A percentile compares a stretch with the other conserved stretches of the same genome.
Conservation (phyloP, 306 rosid genomes). For the Sicyos edulis region DNA sequence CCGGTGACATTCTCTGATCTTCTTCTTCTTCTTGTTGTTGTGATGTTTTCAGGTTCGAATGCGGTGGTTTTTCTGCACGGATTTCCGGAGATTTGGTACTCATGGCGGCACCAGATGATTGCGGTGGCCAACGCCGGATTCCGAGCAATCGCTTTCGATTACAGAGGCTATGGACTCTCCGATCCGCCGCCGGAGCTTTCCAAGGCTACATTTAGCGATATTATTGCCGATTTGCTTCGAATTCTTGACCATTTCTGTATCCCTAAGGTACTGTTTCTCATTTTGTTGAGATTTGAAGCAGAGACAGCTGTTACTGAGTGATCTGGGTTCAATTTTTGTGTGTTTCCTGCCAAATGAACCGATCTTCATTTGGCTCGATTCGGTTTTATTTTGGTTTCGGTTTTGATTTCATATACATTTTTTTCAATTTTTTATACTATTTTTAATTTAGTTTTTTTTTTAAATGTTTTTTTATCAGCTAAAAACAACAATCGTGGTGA, state of each 20-base stretch:
- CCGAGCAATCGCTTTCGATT: conserved; percentile 65
- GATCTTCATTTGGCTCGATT: too few relatives aligned
- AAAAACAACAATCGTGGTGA: too few relatives aligned
- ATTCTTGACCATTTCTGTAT: conserved; percentile 45
- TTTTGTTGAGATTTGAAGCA: too few relatives aligned
- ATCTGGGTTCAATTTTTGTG: too few relatives aligned
- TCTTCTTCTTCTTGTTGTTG: too few relatives aligned
- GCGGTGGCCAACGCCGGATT: conserved; percentile 53
- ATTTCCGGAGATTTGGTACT: conserved; percentile 89
- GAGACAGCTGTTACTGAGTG: background rate
- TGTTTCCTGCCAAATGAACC: too few relatives aligned
- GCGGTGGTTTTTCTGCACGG: conserved; percentile 70
- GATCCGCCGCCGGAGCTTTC: conserved; percentile 44
- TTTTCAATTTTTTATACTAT: too few relatives aligned
- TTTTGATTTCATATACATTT: too few relatives aligned
- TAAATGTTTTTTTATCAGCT: too few relatives aligned
- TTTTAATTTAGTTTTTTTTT: too few relatives aligned
- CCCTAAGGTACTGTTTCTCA: conserved; percentile 37
- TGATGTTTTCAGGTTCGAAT: conserved; percentile 39
- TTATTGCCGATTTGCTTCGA: conserved; percentile 43
- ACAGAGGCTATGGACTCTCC: conserved; percentile 73
- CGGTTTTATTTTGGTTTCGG: too few relatives aligned
- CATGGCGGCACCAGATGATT: conserved; percentile 87
- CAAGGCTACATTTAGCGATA: conserved; percentile 29
- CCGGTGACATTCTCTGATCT: background rate